Evolutionary conservation across 2,329 filamentous ascomycete genomes (phyloP).

Genomic region (Raffaelea albimanens): DNA sequence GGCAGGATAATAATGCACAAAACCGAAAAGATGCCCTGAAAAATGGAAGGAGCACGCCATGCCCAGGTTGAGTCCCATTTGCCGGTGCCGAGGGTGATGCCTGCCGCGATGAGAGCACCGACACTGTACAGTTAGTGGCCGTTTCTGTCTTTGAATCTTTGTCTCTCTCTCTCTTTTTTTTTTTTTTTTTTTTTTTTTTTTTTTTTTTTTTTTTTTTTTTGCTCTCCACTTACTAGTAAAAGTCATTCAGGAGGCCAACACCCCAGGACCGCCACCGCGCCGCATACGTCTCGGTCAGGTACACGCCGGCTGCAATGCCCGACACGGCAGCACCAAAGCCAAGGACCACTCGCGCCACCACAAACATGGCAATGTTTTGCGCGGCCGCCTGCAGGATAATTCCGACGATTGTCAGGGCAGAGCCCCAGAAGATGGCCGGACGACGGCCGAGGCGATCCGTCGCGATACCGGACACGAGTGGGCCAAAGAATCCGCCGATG

Average conservation of each 20-base stretch:
- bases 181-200: conserved; percentile 14
- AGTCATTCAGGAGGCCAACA: conserved; percentile 20
- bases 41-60: conserved; percentile 14
- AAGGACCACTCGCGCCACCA: conserved; percentile 16
- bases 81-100: conserved; percentile 27
- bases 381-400: conserved; percentile 12
- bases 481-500: conserved; percentile 37
- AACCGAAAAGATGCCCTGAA: conserved; percentile 14
- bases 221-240: conserved; percentile 20
- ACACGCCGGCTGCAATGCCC: conserved; percentile 31
- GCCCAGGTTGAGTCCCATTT: conserved; percentile 14
- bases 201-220: conserved; percentile 11
- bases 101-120: conserved; percentile 35
- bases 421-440: conserved; percentile 10
- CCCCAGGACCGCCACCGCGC: conserved; percentile 34
- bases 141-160: not conserved
- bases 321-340: conserved; percentile 20
- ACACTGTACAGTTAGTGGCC: conserved; percentile 12
- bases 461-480: conserved; percentile 19
- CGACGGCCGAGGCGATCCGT: conserved; percentile 15
- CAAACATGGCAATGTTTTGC: conserved; percentile 18
- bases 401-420: conserved; percentile 10
- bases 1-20: conserved; percentile 11
- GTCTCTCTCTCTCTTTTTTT: conserved; percentile 9
- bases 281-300: conserved; percentile 39